Evolutionary conservation across 495 filamentous ascomycete species (phyloP), one percentile per base, ranked within the genome.

Genomic region (Aspergillus taichungensis): DNA sequence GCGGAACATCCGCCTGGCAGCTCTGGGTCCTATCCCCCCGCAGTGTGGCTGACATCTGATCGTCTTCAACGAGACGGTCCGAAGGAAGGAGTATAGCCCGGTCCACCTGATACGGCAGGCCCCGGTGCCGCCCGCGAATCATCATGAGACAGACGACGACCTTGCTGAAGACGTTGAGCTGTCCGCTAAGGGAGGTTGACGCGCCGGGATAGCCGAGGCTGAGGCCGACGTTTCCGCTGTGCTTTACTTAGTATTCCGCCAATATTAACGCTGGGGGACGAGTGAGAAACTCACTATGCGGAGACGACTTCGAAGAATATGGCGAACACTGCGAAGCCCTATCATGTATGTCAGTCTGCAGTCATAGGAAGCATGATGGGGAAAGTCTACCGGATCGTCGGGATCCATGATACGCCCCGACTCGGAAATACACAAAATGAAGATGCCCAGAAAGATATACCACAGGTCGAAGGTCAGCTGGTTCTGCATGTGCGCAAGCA

Each of bases 71-170:
- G 63, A 8, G 68, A 68, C 51, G 54, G 5, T 92, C 87, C 43
- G 75, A 77, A 12, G 88, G 86, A 27, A 92, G 74, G 8, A 88
- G 62, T 43, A 94, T 84, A 34, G 90, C 90, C 9, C 87, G 81
- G 59, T 97, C 91, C 1, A 97, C 75, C 30, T 85, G 83, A 59
- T 94, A 92, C 0, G 90, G 91, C 3, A 96, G 67, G 35, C 88
- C 89, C 54, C 91, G 83, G 62, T 95, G 89, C 3, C 91, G 74
- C 9, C 90, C 91, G 54, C 90, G 81, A 32, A 95, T 79, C 73
- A 90, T 82, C 86, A 94, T 89, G 10, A 82, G 81, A 45, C 91
- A 82, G 44, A 95, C 78, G 35, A 95, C 81, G 6, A 95, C 76
- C 58, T 95, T 97, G 29, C 80, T 82, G 27, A 94, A 63, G 6